phyloP scores from a whole-genome alignment of 2,329 filamentous ascomycete species.

The Ophiosphaerella herpotricha region DNA sequence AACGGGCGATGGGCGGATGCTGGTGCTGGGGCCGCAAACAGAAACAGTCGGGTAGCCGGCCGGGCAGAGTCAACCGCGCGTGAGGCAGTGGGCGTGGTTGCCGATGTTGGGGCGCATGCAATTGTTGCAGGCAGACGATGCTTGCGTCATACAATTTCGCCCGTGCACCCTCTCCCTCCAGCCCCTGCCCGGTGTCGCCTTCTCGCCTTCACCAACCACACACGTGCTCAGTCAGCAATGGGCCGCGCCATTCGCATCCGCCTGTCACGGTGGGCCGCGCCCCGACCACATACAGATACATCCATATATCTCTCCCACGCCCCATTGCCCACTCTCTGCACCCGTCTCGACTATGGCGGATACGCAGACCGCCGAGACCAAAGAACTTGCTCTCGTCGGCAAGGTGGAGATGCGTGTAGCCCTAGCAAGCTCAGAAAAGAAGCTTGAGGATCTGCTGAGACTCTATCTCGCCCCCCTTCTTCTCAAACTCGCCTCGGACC shows the following conservation, averaged over 20 bases:
- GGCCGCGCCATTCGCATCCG: constrained; percentile 25
- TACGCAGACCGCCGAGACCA: constrained; percentile 57
- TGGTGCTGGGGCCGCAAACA: too few relatives aligned
- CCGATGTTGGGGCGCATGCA: background rate
- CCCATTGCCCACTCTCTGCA: background rate
- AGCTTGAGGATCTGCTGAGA: constrained; percentile 77
- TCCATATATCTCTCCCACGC: background rate
- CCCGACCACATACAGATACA: constrained; percentile 1
- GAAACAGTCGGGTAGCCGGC: background rate
- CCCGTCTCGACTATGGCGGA: constrained; percentile 36
- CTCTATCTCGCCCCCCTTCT: constrained; percentile 81
- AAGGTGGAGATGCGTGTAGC: constrained; percentile 85
- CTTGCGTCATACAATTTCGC: constrained; percentile 24
- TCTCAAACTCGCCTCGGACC: constrained; percentile 82
- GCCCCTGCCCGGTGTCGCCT: constrained; percentile 17
- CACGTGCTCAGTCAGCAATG: constrained; percentile 7
- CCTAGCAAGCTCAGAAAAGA: constrained; percentile 80
- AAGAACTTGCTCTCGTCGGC: constrained; percentile 80
- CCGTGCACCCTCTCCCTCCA: constrained; percentile 15
- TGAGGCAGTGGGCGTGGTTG: constrained; percentile 1
- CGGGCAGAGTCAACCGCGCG: too few relatives aligned
- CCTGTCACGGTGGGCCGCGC: constrained; percentile 22
- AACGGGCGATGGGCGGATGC: background rate
- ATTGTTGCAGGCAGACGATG: constrained; percentile 20
- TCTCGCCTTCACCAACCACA: constrained; percentile 19